phyloP scores from a whole-genome alignment of 441 rosid genomes.

The Bruguiera hainesii region DNA sequence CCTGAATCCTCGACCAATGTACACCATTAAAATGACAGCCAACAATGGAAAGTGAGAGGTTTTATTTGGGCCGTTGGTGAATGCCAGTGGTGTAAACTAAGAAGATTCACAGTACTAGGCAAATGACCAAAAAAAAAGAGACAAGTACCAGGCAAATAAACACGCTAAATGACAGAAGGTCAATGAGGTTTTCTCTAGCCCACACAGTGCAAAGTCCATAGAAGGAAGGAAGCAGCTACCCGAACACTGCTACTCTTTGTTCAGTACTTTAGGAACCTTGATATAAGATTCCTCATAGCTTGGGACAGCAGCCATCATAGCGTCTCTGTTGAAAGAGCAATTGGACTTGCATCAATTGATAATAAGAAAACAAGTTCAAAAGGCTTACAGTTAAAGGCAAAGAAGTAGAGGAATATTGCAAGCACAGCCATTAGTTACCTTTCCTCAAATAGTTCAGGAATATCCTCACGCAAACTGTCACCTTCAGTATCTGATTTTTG shows the following conservation, averaged over 20 bases:
- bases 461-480: conserved; percentile 59
- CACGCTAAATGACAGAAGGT: too few species aligned
- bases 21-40: too few species aligned
- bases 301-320: conserved; percentile 57
- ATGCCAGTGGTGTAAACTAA: too few species aligned
- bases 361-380: neutral
- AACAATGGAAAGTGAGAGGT: too few species aligned
- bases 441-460: conserved; percentile 60
- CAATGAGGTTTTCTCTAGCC: too few species aligned
- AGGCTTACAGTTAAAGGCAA: neutral
- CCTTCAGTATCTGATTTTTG: conserved; percentile 47
- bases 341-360: neutral
- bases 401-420: neutral
- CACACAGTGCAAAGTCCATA: too few species aligned
- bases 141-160: too few species aligned
- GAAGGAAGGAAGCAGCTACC: conserved; percentile 14
- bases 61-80: too few species aligned
- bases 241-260: conserved; percentile 45
- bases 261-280: conserved; percentile 70
- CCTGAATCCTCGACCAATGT: too few species aligned
- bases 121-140: too few species aligned
- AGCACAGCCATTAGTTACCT: conserved; percentile 37
- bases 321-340: conserved; percentile 38
- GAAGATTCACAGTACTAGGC: too few species aligned
- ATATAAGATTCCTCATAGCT: conserved; percentile 63